phyloP scores from a whole-genome alignment of 2,329 filamentous ascomycete genomes.

The Trichophyton benhamiae region DNA sequence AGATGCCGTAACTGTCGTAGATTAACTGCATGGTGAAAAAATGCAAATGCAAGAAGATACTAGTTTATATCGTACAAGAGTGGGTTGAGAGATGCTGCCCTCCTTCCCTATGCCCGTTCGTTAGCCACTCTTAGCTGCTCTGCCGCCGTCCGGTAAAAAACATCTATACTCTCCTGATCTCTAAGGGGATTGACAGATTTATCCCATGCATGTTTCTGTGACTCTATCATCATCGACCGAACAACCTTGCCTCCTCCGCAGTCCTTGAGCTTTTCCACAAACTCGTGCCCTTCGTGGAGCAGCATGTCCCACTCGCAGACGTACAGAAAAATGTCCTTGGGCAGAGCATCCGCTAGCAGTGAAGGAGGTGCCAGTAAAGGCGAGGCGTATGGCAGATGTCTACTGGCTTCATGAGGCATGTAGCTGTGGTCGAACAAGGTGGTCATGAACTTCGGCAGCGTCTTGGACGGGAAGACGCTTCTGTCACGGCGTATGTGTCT shows the following conservation, averaged over 20 bases:
- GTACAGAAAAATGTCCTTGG: conserved; percentile 49
- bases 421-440: conserved; percentile 39
- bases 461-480: conserved; percentile 40
- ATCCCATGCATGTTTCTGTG: conserved; percentile 38
- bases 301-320: conserved; percentile 58
- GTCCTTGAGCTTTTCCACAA: conserved; percentile 30
- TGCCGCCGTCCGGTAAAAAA: conserved; percentile 34
- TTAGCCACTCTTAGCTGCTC: conserved; percentile 32
- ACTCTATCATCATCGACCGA: conserved; percentile 35
- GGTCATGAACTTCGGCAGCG: conserved; percentile 37
- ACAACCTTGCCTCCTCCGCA: conserved; percentile 31
- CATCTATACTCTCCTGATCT: conserved; percentile 31
- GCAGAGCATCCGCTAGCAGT: conserved; percentile 42
- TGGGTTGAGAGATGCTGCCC: too few species aligned
- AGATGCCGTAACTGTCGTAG: not conserved
- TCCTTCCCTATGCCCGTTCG: not conserved
- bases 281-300: conserved; percentile 44
- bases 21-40: not conserved
- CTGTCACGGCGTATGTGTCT: conserved; percentile 47
- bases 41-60: not conserved
- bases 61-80: not conserved
- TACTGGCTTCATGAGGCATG: conserved; percentile 35
- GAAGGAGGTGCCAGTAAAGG: conserved; percentile 44
- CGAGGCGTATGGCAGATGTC: conserved; percentile 46
- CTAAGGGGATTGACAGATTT: conserved; percentile 38